Base-by-base conservation (phyloP, 148 eudicot species). In the Bassia scoparia region DNA sequence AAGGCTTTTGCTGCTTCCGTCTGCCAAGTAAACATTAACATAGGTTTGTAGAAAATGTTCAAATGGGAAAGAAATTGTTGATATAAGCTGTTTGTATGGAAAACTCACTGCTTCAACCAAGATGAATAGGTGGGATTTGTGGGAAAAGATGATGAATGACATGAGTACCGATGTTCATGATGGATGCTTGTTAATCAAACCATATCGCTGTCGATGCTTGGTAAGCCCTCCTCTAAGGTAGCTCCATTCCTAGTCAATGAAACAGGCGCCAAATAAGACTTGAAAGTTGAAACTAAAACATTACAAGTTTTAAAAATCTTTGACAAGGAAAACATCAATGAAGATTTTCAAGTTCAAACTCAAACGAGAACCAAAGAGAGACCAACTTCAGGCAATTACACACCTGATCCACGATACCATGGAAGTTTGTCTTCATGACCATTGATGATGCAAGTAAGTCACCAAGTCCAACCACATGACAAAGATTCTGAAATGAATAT, bases 381-480 rank as follows among this genome's bases (percentile, higher is more conserved):
- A 46, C n/a, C 31, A 0, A 7, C 24, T n/a, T n/a, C n/a, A n/a
- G n/a, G n/a, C n/a, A n/a, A n/a, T 12, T 33, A 48, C 54, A 67
- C 82, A 90, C 96, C 96, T 88, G 75, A 52, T n/a, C 96, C 92
- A 15, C 96, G 88, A 80, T 90, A 89, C 96, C 96, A 89, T 70
- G 96, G 96, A 50, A 89, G 91, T 72, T 89, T 89, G 15, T 87
- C 89, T 2, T 89, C 91, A 65, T 87, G 89, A 15, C 96, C 96
- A 76, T n/a, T 89, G 96, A 82, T 89, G 96, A 77, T 89, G 96
- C 80, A 89, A 80, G 84, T 89, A 89, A 70, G 96, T 89, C 50
- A 89, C 96, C 72, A 89, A 67, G 74, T 89, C 96, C 81, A 89
- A 82, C 96, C 96, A 89, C 91, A 86, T 84, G 11, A 89, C 89